These are phyloP conservation scores for Malassezia restricta DNA, from an alignment of 1,284 basidiomycete species.

Conservation along the genomic window DNA sequence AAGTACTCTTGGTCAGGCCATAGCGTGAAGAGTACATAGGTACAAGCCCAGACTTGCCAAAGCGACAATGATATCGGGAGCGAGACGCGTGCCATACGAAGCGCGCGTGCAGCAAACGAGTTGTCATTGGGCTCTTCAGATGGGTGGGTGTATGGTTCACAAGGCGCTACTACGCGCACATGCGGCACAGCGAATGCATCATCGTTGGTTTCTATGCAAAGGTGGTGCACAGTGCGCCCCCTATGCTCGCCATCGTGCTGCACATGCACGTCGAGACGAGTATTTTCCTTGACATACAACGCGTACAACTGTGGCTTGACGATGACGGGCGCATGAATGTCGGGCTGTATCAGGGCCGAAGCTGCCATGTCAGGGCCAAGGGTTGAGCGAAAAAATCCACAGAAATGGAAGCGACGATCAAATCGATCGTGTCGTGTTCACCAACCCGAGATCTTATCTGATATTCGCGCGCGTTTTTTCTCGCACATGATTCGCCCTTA, in stretches of 20 bases:
- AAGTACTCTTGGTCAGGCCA: conserved; percentile 31
- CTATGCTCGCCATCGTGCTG: not conserved
- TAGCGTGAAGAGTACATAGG: conserved; percentile 24
- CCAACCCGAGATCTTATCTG: not conserved
- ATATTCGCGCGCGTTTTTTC: not conserved
- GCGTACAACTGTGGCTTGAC: not conserved
- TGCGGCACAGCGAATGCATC: not conserved
- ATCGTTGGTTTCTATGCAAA: not conserved
- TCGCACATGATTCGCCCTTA: no score
- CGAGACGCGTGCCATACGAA: conserved; percentile 16
- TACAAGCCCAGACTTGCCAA: conserved; percentile 21
- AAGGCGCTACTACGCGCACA: conserved; percentile 18
- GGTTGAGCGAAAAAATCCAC: not conserved
- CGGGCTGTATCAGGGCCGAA: not conserved
- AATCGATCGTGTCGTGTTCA: not conserved
- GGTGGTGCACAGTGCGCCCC: not conserved
- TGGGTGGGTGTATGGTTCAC: conserved; percentile 19
- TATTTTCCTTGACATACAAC: not conserved
- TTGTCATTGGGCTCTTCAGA: conserved; percentile 37
- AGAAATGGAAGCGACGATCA: not conserved
- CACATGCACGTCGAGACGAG: not conserved
- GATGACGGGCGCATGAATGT: not conserved
- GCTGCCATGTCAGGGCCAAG: no score
- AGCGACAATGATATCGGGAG: not conserved
- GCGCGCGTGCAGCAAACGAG: conserved; percentile 20